These are phyloP conservation scores for Leccinum variicolor DNA, from an alignment of 768 basidiomycete species.

Conservation along the genomic window DNA sequence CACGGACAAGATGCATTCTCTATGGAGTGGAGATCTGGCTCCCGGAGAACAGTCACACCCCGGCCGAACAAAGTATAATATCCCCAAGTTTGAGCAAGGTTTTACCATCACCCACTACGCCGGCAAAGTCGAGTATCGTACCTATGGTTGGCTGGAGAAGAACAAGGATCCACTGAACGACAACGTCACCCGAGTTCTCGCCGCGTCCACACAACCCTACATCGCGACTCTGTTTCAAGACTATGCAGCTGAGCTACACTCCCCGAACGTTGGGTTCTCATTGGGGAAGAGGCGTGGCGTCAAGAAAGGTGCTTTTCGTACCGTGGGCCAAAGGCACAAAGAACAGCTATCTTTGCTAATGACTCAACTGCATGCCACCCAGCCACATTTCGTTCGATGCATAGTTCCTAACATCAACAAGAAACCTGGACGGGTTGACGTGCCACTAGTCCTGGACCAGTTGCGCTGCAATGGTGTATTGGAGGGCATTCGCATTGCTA, in stretches of 20 bases:
- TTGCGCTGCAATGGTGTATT: constrained; percentile 98
- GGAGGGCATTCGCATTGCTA: constrained; percentile 96
- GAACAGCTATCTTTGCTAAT: constrained; percentile 93
- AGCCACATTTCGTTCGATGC: constrained; percentile 97
- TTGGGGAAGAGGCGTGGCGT: constrained; percentile 65
- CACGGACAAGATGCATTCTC: constrained; percentile 81
- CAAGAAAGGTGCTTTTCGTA: constrained; percentile 97
- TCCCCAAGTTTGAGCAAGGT: constrained; percentile 86
- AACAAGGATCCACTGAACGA: constrained; percentile 99
- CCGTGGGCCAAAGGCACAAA: constrained; percentile 92
- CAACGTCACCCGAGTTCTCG: constrained; percentile 86
- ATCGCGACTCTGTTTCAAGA: constrained; percentile 84
- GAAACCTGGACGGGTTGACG: constrained; percentile 87
- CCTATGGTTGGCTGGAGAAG: constrained; percentile 97
- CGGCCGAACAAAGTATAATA: constrained; percentile 79
- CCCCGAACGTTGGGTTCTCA: constrained; percentile 36
- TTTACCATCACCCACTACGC: constrained; percentile 97
- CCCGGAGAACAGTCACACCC: constrained; percentile 55
- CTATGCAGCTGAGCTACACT: constrained; percentile 49
- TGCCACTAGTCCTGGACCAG: constrained; percentile 94
- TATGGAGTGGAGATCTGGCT: constrained; percentile 56
- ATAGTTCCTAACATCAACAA: constrained; percentile 94
- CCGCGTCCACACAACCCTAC: constrained; percentile 77
- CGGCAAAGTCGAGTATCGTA: constrained; percentile 93
- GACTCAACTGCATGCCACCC: constrained; percentile 86